A percentile compares a stretch with the other conserved stretches of the same genome.
These are phyloP conservation scores for Wallacemonas rigidus DNA, from an alignment of 208 protist species.

Conservation along the genomic window DNA sequence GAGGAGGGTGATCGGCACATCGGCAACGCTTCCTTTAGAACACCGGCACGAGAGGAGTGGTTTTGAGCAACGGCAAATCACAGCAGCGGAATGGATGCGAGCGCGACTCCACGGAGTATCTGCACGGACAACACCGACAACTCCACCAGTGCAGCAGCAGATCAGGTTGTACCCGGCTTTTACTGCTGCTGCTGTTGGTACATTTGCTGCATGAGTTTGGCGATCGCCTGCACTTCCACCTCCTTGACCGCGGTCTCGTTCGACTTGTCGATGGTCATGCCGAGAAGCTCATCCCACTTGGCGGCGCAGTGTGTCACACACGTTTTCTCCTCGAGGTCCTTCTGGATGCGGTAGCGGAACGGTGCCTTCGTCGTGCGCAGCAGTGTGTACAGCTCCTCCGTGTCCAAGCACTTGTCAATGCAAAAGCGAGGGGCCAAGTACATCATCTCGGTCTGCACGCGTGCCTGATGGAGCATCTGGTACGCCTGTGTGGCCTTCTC, in stretches of 20 bases:
- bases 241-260: slow-evolving; percentile 55
- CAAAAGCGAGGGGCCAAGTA: slow-evolving; percentile 62
- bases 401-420: slow-evolving; percentile 83
- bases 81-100: neutral
- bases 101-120: too few relatives aligned
- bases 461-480: slow-evolving; percentile 49
- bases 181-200: slow-evolving; percentile 30
- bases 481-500: slow-evolving; percentile 69
- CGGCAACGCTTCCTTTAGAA: too few relatives aligned
- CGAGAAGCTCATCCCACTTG: slow-evolving; percentile 78
- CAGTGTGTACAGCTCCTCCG: slow-evolving; percentile 88
- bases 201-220: slow-evolving; percentile 62
- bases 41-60: neutral
- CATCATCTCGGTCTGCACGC: slow-evolving; percentile 61
- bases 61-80: neutral
- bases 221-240: slow-evolving; percentile 66
- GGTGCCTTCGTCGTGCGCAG: slow-evolving; percentile 79
- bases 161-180: neutral
- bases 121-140: too few relatives aligned
- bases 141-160: neutral
- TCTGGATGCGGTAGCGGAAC: slow-evolving; percentile 71
- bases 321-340: slow-evolving; percentile 85
- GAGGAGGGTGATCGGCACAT: too few relatives aligned
- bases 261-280: slow-evolving; percentile 35
- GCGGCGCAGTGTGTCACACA: slow-evolving; percentile 72